Evolutionary conservation across 257 asterid species (phyloP).

Genomic region (Gardenia jasminoides): DNA sequence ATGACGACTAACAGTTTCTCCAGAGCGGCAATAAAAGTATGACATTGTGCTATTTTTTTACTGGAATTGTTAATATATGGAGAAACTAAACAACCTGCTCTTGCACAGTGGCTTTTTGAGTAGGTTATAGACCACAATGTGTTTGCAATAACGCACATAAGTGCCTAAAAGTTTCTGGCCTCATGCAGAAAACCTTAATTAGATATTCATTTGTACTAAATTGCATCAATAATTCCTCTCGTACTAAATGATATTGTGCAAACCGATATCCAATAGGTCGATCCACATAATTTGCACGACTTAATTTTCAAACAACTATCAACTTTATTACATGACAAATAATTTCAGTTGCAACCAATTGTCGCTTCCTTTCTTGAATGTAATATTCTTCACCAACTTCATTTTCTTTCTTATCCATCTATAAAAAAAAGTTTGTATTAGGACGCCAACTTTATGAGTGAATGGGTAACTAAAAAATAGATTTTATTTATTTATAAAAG

Average conservation of each 20-base stretch:
- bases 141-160: background rate
- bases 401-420: background rate
- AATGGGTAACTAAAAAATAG: too few relatives aligned
- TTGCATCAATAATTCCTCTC: background rate
- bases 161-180: background rate
- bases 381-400: background rate
- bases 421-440: background rate
- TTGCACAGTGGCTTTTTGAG: background rate
- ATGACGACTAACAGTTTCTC: background rate
- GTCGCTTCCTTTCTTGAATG: background rate
- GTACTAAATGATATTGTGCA: background rate
- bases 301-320: background rate
- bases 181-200: background rate
- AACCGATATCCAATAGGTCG: background rate
- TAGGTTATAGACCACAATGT: background rate
- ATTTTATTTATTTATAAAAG: too few relatives aligned
- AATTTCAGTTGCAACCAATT: background rate
- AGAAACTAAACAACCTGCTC: background rate
- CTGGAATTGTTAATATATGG: background rate
- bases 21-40: background rate
- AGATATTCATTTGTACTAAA: background rate
- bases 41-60: background rate
- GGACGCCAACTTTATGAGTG: background rate
- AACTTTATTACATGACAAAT: background rate
- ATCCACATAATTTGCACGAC: background rate